phyloP scores from a whole-genome alignment of 148 eudicot genomes.

The Polygonum aviculare region DNA sequence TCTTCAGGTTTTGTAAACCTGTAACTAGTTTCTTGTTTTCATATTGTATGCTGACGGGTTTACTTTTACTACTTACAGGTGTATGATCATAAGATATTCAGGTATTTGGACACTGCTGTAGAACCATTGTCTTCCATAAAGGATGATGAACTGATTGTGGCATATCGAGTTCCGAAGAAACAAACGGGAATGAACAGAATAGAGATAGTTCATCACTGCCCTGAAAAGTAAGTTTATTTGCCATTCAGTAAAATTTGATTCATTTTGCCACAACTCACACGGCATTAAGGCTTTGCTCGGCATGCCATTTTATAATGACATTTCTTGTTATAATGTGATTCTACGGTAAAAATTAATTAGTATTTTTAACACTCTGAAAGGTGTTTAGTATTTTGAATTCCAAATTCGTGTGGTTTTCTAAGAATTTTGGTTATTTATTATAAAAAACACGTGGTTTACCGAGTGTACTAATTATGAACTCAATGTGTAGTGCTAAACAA shows the following conservation, averaged over 20 bases:
- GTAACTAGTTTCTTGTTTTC: not conserved
- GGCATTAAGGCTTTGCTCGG: not conserved
- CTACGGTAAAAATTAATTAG: too few relatives aligned
- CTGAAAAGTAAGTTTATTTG: conserved; percentile 50
- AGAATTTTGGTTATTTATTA: too few relatives aligned
- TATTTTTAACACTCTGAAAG: too few relatives aligned
- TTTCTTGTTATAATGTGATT: too few relatives aligned
- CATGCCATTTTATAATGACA: too few relatives aligned
- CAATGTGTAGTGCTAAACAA: too few relatives aligned
- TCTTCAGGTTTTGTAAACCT: not conserved
- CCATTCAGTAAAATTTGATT: not conserved
- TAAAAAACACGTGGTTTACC: too few relatives aligned
- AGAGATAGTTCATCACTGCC: conserved; percentile 68
- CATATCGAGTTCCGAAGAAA: conserved; percentile 67
- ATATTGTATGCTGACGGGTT: conserved; percentile 13
- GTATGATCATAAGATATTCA: conserved; percentile 52
- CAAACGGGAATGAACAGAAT: conserved; percentile 43
- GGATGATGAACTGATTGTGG: conserved; percentile 88
- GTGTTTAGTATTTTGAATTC: too few relatives aligned
- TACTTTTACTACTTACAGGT: conserved; percentile 39
- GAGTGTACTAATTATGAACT: too few relatives aligned
- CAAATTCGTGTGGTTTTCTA: too few relatives aligned
- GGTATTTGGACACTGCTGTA: conserved; percentile 51
- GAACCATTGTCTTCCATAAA: conserved; percentile 60
- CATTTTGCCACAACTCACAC: not conserved